Evolutionary conservation across 2,329 filamentous ascomycete genomes (phyloP), one percentile per base, ranked within the genome.

Genomic region (Trichothecium sympodiale): DNA sequence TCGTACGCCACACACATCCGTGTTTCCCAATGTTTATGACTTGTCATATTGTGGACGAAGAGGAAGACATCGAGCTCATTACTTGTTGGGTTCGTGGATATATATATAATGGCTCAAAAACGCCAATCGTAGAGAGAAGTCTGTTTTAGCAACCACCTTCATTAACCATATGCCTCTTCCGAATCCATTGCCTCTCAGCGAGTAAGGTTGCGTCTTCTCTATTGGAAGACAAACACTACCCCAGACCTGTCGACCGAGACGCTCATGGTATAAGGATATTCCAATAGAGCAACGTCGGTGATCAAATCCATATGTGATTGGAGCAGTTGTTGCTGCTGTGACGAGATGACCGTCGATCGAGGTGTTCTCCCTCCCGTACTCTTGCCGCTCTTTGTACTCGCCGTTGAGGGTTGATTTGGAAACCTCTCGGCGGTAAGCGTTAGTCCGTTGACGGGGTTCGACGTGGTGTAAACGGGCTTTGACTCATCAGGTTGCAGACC

Each of bases 191-290:
- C 20, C 6, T 25, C 20, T 10, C 10, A 6, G 6, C 20, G 20
- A 25, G 20, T 10, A 25, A 25, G 10, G 6, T 25, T 10, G 10
- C 20, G 20, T 25, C 10, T 38, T 29, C n/a, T 45, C 47, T 57
- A 71, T 46, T 68, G 64, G 52, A 80, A 94, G 36, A 95, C 79
- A 67, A 91, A 94, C 31, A 96, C 77, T 54, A 89, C 80, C 1
- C 91, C 91, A 28, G 80, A 83, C 47, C 89, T 70, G 64, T 98
- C 91, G 36, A 83, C 88, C 45, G 83, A 93, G 34, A 96, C 69
- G 25, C 88, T 82, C 85, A 96, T 95, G 4, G 82, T 83, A 56
- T 94, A 95, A 17, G 91, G 91, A 44, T 75, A 69, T 62, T 95
- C 86, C 46, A 98, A 58, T 51, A 96, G 62, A n/a, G 82, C 82